These are phyloP conservation scores for Vitis labrusca DNA, from an alignment of 164 flowering plant species.

Conservation along the genomic window DNA sequence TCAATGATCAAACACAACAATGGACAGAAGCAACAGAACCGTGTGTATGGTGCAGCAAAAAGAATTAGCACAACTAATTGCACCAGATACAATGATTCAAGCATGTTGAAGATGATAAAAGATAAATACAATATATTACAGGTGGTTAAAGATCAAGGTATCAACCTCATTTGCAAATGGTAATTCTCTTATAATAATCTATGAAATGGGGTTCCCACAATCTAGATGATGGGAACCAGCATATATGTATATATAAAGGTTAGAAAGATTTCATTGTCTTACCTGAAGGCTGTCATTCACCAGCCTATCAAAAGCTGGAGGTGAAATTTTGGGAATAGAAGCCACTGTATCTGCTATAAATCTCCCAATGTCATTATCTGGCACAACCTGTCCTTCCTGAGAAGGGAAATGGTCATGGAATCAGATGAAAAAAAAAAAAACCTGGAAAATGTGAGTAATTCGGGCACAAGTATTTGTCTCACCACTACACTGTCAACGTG, in stretches of 20 bases:
- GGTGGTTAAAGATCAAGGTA: background rate
- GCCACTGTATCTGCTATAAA: slow-evolving; percentile 68
- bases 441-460: background rate
- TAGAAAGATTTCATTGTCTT: slow-evolving; percentile 1
- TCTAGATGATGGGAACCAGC: background rate
- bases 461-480: slow-evolving; percentile 18
- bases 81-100: too few species aligned
- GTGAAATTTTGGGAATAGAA: slow-evolving; percentile 74
- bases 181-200: too few species aligned
- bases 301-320: slow-evolving; percentile 80
- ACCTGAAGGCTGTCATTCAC: slow-evolving; percentile 91
- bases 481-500: slow-evolving; percentile 98
- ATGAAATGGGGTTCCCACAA: too few species aligned
- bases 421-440: background rate
- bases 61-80: too few species aligned
- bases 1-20: too few species aligned
- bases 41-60: too few species aligned
- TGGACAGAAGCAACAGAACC: too few species aligned
- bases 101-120: background rate
- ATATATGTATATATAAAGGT: background rate
- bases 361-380: slow-evolving; percentile 80
- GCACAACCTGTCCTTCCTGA: slow-evolving; percentile 73
- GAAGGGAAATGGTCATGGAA: slow-evolving; percentile 1
- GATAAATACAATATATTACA: background rate
- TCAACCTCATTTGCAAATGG: background rate